Base-by-base conservation (phyloP, 2,329 filamentous ascomycete species). In the Chrysosporium queenslandicum region DNA sequence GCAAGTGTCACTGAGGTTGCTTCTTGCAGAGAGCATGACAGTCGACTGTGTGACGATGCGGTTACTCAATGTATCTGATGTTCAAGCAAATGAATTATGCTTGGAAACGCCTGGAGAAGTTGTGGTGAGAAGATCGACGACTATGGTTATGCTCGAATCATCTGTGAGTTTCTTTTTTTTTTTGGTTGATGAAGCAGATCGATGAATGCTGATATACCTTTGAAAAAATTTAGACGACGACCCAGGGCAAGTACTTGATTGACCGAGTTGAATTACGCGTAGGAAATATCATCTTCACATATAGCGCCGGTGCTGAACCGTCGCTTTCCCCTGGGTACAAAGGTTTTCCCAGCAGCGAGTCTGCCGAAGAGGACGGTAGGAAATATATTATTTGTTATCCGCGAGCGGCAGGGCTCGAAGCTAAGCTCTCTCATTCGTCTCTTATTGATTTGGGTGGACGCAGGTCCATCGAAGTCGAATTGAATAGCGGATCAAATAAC, bases 381-480 rank as follows among this genome's bases (percentile, higher is more conserved):
- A 75, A 83, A 0, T 78, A 79, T 5, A 74, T 94, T 0, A 76
- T 81, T n/a, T 76, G 91, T 25, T 94, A 87, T 64, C 86, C 89
- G 29, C 79, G 81, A 14, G 68, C 77, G 1, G 75, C 81, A 42
- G 79, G 85, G 0, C 78, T 96, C 3, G 79, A 87, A 55, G 79
- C 86, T 2, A 77, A 77, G 46, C 71, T 94, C 6, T 75, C 73
- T 39, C 75, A 86, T 0, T 81, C 86, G 0, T 84, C 79, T 56
- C 74, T 82, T 41, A 83, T 94, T 21, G 82, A 91, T 56, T 79
- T 98, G 4, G 87, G 94, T 64, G 83, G 83, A 58, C 82, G 83
- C 60, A 86, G 86, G 53, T 82, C 80, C 0, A 73, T 97, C 0
- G 86, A 94, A 54, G 72, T 98, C 18, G 76, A 82, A 47, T 69